Conservation (phyloP, 2,329 filamentous ascomycete genomes). For the Boeremia exigua region DNA sequence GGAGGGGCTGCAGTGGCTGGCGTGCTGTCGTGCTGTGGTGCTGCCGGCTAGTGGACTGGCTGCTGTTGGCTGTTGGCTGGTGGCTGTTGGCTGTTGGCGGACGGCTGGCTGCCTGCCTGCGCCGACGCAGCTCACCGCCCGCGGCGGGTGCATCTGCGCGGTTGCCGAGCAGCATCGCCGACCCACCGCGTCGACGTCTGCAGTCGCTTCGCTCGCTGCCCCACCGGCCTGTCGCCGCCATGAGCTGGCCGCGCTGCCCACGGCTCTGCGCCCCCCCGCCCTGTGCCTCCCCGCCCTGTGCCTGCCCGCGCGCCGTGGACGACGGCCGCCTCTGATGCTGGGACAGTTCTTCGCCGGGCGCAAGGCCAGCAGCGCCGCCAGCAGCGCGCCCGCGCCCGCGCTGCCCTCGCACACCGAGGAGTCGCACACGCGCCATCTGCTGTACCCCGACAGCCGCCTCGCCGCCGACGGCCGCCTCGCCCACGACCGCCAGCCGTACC, state of each 20-base stretch:
- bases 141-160: background rate
- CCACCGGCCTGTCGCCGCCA: too few species aligned
- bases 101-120: too few species aligned
- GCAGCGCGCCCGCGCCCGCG: conserved; percentile 32
- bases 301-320: too few species aligned
- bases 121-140: too few species aligned
- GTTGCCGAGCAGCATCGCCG: conserved; percentile 21
- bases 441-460: conserved; percentile 46
- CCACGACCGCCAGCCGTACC: conserved; percentile 46
- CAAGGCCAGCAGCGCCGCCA: conserved; percentile 8
- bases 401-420: conserved; percentile 47
- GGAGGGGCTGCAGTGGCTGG: too few species aligned
- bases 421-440: conserved; percentile 49
- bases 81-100: too few species aligned
- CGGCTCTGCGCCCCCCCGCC: background rate
- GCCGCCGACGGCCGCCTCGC: conserved; percentile 37
- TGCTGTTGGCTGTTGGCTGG: too few species aligned
- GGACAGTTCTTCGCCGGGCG: conserved; percentile 50
- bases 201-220: too few species aligned
- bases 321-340: conserved; percentile 35
- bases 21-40: too few species aligned
- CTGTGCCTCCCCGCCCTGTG: conserved; percentile 22
- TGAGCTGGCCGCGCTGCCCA: background rate
- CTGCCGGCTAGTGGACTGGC: too few species aligned
- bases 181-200: background rate